Percentiles rank a stretch among this genome's conserved stretches.
Conservation (phyloP, 225 moss, liverwort and hornwort genomes). For the Bryum argenteum region DNA sequence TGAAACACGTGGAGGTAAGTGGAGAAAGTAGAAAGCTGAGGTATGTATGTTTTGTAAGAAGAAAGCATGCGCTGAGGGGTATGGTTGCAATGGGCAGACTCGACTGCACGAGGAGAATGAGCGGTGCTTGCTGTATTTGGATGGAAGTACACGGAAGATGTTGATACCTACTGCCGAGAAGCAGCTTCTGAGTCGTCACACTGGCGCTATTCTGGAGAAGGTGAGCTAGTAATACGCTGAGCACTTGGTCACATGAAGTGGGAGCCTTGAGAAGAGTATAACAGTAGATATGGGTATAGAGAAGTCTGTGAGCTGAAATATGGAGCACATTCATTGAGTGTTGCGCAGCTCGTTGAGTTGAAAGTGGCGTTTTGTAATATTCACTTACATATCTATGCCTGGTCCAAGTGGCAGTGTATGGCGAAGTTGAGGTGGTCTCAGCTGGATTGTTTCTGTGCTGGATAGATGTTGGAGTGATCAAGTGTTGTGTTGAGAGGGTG, state of each 20-base stretch:
- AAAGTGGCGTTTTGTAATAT: too few species aligned
- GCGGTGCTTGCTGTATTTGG: constrained; percentile 82
- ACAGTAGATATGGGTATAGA: not conserved
- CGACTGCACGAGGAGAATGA: constrained; percentile 90
- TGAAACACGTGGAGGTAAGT: constrained; percentile 90
- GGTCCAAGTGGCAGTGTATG: not conserved
- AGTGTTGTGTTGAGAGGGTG: not conserved
- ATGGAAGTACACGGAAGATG: constrained; percentile 81
- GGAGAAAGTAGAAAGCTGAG: not conserved
- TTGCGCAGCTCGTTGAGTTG: not conserved
- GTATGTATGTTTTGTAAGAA: not conserved
- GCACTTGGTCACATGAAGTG: not conserved
- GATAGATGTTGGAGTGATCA: not conserved
- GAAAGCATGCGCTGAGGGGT: constrained; percentile 1
- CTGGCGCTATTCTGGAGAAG: constrained; percentile 78
- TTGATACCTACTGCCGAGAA: constrained; percentile 86
- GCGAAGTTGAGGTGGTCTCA: constrained; percentile 3
- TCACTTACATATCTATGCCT: not conserved
- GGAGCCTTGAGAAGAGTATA: not conserved
- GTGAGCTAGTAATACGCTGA: constrained; percentile 31
- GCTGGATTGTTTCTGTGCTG: constrained; percentile 6
- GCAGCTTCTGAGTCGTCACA: constrained; percentile 88
- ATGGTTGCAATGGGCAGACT: constrained; percentile 42
- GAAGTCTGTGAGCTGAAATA: not conserved
- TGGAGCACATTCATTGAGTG: not conserved